Base-by-base conservation (phyloP, 2,329 filamentous ascomycete genomes). In the Tolypocladium inflatum region DNA sequence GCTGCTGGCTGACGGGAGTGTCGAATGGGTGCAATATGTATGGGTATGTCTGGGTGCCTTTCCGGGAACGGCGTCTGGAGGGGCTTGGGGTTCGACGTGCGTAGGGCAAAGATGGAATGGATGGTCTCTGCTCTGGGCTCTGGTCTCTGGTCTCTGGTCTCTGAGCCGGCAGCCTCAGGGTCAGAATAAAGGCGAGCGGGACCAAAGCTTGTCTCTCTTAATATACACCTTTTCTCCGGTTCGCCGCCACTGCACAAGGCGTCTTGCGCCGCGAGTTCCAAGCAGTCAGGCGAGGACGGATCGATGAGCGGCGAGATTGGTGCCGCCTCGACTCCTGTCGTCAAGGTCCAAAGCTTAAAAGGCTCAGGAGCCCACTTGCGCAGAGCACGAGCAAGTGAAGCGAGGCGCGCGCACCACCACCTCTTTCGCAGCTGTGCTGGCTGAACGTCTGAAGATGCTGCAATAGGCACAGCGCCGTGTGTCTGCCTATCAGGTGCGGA, bases 1-100 rank as follows among this genome's bases (percentile, higher is more conserved):
- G 52, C 52, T 54, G 52, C 52, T 54, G 43, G 43, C 43, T 48
- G 43, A 48, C 43, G 17, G 23, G 45, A 45, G 43, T 17, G 38
- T 54, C 35, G 52, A 39, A 17, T 54, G 51, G 30, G 51, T 35
- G 6, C 26, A 30, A 30, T 30, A 54, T 37, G 50, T 21, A 50
- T 33, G 23, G 23, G 43, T 50, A 50, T 50, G 45, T 30, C 41
- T 38, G 52, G 45, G 23, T 30, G 35, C 52, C 35, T 19, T 54
- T 54, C 52, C 52, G 52, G 52, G 52, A 54, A 54, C 52, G 52
- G 52, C 52, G 52, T 54, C 38, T 54, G 35, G 52, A 39, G 33
- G 38, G 52, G 35, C 35, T 38, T 54, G 45, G 17, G 2, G 15
- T 26, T 48, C 23, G 43, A 48, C 11, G 43, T 45, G 38, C 42